Conservation (phyloP, 345 rosid species). For the Balakata baccata region DNA sequence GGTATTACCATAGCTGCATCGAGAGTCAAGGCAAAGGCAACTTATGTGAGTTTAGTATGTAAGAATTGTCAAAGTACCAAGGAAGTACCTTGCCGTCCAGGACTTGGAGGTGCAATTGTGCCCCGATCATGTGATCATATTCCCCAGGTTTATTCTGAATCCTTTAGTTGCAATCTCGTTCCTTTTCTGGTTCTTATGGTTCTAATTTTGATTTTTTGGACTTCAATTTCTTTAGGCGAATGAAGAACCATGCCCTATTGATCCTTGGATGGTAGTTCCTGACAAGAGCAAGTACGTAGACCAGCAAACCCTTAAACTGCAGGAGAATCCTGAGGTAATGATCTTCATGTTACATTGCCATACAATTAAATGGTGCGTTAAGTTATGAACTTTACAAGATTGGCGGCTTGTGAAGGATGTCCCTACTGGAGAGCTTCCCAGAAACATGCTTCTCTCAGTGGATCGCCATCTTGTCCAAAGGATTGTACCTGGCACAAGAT, state of each 20-base stretch:
- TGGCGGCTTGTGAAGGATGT: slow-evolving; percentile 60
- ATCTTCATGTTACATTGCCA: not conserved
- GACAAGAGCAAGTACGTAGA: slow-evolving; percentile 93
- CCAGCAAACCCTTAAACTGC: slow-evolving; percentile 91
- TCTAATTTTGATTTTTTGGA: not conserved
- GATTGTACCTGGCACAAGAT: slow-evolving; percentile 87
- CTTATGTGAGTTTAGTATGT: slow-evolving; percentile 77
- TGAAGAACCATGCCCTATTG: slow-evolving; percentile 91
- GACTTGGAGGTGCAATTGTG: slow-evolving; percentile 94
- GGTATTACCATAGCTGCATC: slow-evolving; percentile 98
- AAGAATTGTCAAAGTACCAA: slow-evolving; percentile 74
- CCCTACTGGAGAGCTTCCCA: slow-evolving; percentile 99
- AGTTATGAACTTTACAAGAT: not conserved
- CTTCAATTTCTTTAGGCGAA: slow-evolving; percentile 48
- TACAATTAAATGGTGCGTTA: not conserved
- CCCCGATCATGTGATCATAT: slow-evolving; percentile 89
- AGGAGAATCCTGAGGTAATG: slow-evolving; percentile 91
- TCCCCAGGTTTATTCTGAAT: slow-evolving; percentile 62
- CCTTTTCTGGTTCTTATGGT: not conserved
- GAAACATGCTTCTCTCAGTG: slow-evolving; percentile 88
- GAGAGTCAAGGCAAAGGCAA: slow-evolving; percentile 90
- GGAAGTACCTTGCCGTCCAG: slow-evolving; percentile 84
- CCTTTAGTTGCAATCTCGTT: not conserved
- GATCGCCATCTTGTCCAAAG: slow-evolving; percentile 88
- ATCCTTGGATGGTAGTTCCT: slow-evolving; percentile 96